These are phyloP conservation scores for Stipa capillata DNA, from an alignment of 176 grass and related monocot genomes.

Conservation along the genomic window DNA sequence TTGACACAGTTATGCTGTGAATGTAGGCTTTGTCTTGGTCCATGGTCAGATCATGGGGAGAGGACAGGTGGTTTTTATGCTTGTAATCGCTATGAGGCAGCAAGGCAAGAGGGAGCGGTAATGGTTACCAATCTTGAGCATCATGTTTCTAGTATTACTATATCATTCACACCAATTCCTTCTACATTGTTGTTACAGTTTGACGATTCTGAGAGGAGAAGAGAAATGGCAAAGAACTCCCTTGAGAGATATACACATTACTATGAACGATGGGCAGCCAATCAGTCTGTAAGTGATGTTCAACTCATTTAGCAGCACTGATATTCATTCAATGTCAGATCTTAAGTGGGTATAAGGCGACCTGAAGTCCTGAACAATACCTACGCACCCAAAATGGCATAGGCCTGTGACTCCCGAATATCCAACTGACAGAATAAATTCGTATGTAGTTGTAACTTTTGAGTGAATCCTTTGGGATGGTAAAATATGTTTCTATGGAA, in stretches of 20 bases:
- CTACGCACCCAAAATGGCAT: not conserved
- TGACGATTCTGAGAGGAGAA: conserved; percentile 98
- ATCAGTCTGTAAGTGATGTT: conserved; percentile 84
- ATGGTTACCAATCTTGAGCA: conserved; percentile 9
- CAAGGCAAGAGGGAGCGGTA: conserved; percentile 99
- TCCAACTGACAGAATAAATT: not conserved
- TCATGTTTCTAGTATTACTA: not conserved
- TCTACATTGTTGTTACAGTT: conserved; percentile 45
- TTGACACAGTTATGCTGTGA: conserved; percentile 2
- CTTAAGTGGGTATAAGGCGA: not conserved
- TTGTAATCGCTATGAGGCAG: conserved; percentile 96
- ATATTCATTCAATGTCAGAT: not conserved
- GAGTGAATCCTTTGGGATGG: not conserved
- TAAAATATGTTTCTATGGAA: not conserved
- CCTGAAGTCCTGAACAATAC: not conserved
- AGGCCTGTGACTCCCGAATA: not conserved
- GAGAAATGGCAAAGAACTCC: conserved; percentile 99
- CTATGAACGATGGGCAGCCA: conserved; percentile 98
- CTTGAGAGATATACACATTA: conserved; percentile 99
- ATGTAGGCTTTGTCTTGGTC: conserved; percentile 90
- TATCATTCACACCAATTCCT: not conserved
- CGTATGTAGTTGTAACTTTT: not conserved
- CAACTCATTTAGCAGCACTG: not conserved
- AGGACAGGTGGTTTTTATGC: conserved; percentile 99
- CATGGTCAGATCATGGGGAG: conserved; percentile 96